These are phyloP conservation scores for Amesomyces nigricolor DNA, from an alignment of 2,329 filamentous ascomycete genomes.

Conservation along the genomic window DNA sequence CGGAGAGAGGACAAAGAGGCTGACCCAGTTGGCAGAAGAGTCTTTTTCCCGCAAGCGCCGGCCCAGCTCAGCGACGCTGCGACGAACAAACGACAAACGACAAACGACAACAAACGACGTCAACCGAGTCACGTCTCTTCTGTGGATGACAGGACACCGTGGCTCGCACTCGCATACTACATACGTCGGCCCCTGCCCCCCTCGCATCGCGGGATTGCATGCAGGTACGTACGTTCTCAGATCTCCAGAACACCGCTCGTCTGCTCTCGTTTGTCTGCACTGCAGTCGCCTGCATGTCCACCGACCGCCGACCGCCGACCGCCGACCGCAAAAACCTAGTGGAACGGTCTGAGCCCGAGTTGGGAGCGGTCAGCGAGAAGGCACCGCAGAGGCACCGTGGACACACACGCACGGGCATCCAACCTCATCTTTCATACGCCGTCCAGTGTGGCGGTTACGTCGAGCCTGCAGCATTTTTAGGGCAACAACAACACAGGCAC, in stretches of 20 bases:
- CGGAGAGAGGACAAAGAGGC: no score
- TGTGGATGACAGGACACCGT: no score
- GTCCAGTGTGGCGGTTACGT: not conserved
- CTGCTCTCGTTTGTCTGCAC: not conserved
- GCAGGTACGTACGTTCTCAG: not conserved
- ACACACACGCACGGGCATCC: not conserved
- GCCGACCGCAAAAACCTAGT: not conserved
- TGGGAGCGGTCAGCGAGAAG: slow-evolving; percentile 12
- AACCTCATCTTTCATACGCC: slow-evolving; percentile 9
- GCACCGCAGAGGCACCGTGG: no score
- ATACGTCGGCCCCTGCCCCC: no score
- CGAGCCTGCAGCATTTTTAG: not conserved
- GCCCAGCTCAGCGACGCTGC: no score
- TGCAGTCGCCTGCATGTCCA: not conserved
- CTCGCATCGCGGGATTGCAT: not conserved
- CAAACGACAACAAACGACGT: no score
- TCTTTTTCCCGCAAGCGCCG: no score
- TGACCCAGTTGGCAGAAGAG: no score
- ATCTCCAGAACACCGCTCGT: not conserved
- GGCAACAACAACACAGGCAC: no score
- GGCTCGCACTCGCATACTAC: no score
- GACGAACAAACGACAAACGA: no score
- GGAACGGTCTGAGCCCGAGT: not conserved
- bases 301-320: not conserved
- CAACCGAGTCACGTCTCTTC: no score